A percentile compares a stretch with the other conserved stretches of the same genome.
Evolutionary conservation across 257 asterid species (phyloP).

Genomic region (Leptodermis oblonga): DNA sequence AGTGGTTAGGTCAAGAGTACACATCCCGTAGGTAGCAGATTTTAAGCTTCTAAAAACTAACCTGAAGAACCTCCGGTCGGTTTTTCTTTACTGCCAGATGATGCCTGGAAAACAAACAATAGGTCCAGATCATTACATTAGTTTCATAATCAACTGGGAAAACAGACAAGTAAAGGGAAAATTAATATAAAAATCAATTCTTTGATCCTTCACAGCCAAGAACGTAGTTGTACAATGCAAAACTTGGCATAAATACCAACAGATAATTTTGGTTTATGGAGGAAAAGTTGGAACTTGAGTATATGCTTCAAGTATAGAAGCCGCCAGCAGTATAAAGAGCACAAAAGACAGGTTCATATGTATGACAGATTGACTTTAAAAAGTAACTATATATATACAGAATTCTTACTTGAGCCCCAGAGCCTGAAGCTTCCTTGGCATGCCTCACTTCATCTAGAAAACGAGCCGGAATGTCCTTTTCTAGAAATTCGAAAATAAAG

Average conservation of each 20-base stretch:
- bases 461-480: slow-evolving; percentile 81
- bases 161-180: neutral
- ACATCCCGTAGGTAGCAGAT: no score
- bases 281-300: neutral
- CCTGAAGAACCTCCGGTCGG: slow-evolving; percentile 62
- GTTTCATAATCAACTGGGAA: neutral
- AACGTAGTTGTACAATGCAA: neutral
- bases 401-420: slow-evolving; percentile 67
- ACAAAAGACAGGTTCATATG: neutral
- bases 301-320: neutral
- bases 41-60: slow-evolving; percentile 22
- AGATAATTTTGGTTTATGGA: neutral
- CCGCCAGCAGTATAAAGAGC: neutral
- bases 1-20: no score
- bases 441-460: slow-evolving; percentile 68
- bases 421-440: slow-evolving; percentile 75
- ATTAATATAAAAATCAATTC: neutral
- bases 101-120: slow-evolving; percentile 42
- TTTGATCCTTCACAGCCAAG: neutral
- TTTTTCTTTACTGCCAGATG: slow-evolving; percentile 42
- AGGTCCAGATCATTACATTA: neutral
- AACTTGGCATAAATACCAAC: neutral
- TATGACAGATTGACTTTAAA: neutral
- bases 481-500: slow-evolving; percentile 35
- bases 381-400: neutral